Evolutionary conservation across 2,329 filamentous ascomycete genomes (phyloP), one percentile per base, ranked within the genome.

Genomic region (Clathrospora elynae): DNA sequence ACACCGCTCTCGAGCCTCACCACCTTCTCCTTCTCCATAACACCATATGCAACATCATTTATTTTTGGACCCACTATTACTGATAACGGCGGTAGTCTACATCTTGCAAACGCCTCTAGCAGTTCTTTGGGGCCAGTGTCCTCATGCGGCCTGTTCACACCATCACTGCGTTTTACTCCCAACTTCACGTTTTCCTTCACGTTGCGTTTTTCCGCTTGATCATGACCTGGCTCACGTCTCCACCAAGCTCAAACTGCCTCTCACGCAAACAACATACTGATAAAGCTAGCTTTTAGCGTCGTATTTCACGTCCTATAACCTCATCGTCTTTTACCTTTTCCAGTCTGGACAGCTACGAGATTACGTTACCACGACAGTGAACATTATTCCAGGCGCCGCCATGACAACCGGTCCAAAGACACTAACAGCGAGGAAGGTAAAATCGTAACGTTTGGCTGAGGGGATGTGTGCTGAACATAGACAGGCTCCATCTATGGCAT

Each of bases 401-500:
- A 46, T 50, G 40, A 25, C 30, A 7, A 14, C 29, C 16, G 35
- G 29, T 16, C 38, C 47, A 5, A 37, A 35, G 5, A 41, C 42
- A 1, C 43, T 46, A 10, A 44, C 35, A 12, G 52, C 44, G n/a
- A 38, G 41, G 5, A 52, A 52, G 24, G 48, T 50, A 42, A 20
- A 28, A 13, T 17, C 18, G 8, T n/a, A 14, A 10, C 1, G 12
- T 2, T 4, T 8, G 2, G 1, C 12, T 10, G 2, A n/a, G n/a
- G 11, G 6, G 18, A 3, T n/a, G 24, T 23, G n/a, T 17, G 3
- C 16, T 36, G 7, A 28, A n/a, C 7, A 31, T 2, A n/a, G 3
- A 13, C 8, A 40, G 43, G 14, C 9, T n/a, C 38, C 35, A 12
- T 2, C 12, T 10, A 31, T 29, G 7, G 14, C n/a, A 9, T 13